Base-by-base conservation (phyloP, 1,139 yeast species). In the Pneumocystis carinii region DNA sequence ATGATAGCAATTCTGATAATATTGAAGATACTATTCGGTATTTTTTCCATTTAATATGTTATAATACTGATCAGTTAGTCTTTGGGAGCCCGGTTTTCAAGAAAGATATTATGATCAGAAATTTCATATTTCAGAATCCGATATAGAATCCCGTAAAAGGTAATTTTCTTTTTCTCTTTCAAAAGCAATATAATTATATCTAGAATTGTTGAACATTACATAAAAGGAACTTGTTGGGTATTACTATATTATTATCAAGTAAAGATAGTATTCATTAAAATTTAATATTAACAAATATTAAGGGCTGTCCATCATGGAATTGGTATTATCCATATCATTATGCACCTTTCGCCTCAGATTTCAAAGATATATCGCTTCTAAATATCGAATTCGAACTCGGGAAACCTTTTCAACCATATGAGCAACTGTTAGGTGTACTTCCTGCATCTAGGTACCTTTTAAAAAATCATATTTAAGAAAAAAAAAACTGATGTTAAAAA, bases 241-340 rank as follows among this genome's bases (percentile, higher is more conserved):
- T 77, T 92, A 66, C 75, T 87, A 64, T 94, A 94, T 73, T 94
- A 94, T 75, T 92, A 88, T 73, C 98, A 92, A 75, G 55, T 48
- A 24, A 48, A 48, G 6, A 24, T 48, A 17, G 3, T 17, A 24
- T 24, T 48, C 24, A 48, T 24, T 48, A 12, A 48, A 48, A 48
- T 14, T 10, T 12, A 48, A 24, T 24, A 48, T 24, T 48, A 24
- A 48, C 19, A 24, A 48, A 48, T 48, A 24, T 17, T 10, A 48
- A 48, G 55, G 97, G 97, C 2, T 92, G 97, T 75, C 95, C 96
- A 0, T 90, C 97, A 0, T 94, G 99, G 99, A 86, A 85, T 64
- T 94, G 98, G 98, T 94, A 83, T 73, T 94, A 86, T 70, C 98
- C 97, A 0, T 92, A 85, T 72, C 98, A 94, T 73, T 94, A 94